Evolutionary conservation across 306 rosid genomes (phyloP).

Genomic region (Vicia faba): DNA sequence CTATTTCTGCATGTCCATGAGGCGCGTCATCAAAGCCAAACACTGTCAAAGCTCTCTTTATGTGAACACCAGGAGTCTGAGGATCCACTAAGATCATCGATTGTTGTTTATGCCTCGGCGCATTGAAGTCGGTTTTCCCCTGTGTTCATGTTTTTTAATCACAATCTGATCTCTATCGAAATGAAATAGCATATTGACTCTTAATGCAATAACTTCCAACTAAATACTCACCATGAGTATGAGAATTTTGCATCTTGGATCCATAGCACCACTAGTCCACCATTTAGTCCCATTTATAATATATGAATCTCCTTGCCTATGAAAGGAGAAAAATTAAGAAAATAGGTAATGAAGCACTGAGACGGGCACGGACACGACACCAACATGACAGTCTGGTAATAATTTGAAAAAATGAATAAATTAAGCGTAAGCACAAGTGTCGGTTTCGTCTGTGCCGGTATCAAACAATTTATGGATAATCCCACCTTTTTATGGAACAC

Average conservation of each 20-base stretch:
- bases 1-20: conserved; percentile 94
- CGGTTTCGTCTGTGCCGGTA: too few species aligned
- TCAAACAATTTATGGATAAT: conserved; percentile 29
- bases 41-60: conserved; percentile 82
- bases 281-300: conserved; percentile 88
- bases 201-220: conserved; percentile 24
- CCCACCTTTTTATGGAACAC: conserved; percentile 81
- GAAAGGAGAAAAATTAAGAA: conserved; percentile 18
- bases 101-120: conserved; percentile 82
- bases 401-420: too few species aligned
- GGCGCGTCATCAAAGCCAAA: conserved; percentile 99
- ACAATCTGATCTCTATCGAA: conserved; percentile 23
- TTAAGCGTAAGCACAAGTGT: too few species aligned
- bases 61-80: conserved; percentile 72
- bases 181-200: conserved; percentile 25
- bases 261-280: conserved; percentile 99
- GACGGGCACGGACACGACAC: too few species aligned
- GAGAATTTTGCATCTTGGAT: conserved; percentile 90
- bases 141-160: conserved; percentile 43
- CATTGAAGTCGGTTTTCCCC: conserved; percentile 96
- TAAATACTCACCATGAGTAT: conserved; percentile 82
- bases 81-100: conserved; percentile 95
- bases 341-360: too few species aligned
- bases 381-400: too few species aligned
- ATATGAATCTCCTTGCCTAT: conserved; percentile 81